Conservation (phyloP, 192 early-diverging fungal genomes). For the Backusella morwellensis region DNA sequence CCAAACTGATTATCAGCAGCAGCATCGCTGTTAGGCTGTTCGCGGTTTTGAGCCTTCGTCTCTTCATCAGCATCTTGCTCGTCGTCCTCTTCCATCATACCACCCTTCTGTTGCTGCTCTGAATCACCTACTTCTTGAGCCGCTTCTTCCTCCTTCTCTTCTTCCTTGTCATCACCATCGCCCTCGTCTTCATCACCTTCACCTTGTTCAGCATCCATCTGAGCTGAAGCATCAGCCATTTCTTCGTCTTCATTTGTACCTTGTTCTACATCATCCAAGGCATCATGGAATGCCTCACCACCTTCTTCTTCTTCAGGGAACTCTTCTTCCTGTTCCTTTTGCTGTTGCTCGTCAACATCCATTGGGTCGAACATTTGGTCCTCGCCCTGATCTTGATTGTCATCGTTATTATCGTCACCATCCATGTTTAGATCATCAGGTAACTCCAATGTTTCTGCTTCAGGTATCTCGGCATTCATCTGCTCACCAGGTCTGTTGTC, state of each 20-base stretch:
- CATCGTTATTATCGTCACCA: slow-evolving; percentile 53
- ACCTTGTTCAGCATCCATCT: slow-evolving; percentile 32
- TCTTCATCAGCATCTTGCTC: slow-evolving; percentile 37
- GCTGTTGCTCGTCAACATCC: slow-evolving; percentile 47
- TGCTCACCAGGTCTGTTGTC: slow-evolving; percentile 51
- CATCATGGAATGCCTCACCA: slow-evolving; percentile 38
- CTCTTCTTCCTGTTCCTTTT: slow-evolving; percentile 38
- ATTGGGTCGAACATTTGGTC: slow-evolving; percentile 47
- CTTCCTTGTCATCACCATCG: slow-evolving; percentile 37
- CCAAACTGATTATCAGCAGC: slow-evolving; percentile 63
- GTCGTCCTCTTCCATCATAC: slow-evolving; percentile 44
- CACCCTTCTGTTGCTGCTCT: slow-evolving; percentile 36
- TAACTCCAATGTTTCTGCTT: slow-evolving; percentile 74
- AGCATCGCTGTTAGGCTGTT: slow-evolving; percentile 40
- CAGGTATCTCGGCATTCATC: slow-evolving; percentile 54
- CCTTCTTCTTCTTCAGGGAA: slow-evolving; percentile 40
- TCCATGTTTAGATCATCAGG: slow-evolving; percentile 79
- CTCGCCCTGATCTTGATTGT: slow-evolving; percentile 49
- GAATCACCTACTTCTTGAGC: slow-evolving; percentile 37
- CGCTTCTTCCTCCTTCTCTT: slow-evolving; percentile 44
- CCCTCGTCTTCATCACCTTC: slow-evolving; percentile 47
- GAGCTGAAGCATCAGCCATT: slow-evolving; percentile 37
- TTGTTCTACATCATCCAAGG: slow-evolving; percentile 40
- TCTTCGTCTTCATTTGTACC: slow-evolving; percentile 44
- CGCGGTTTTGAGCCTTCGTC: slow-evolving; percentile 37